Evolutionary conservation across 495 filamentous ascomycete genomes (phyloP).

Genomic region (Penicillium manginii): DNA sequence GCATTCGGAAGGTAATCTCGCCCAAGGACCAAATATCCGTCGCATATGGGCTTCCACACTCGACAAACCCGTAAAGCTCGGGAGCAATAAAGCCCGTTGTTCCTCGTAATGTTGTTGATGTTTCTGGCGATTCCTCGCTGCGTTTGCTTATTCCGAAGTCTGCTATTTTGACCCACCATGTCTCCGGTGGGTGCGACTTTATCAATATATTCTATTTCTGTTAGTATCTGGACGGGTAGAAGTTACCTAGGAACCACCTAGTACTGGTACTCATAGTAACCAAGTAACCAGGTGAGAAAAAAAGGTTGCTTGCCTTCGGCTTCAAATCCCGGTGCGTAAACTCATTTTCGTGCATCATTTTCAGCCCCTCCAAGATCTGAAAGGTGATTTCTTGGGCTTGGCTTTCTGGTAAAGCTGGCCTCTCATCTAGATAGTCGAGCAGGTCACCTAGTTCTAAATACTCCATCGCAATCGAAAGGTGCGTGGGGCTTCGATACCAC

Average conservation of each 20-base stretch:
- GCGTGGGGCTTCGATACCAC: conserved; percentile 32
- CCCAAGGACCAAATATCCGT: conserved; percentile 26
- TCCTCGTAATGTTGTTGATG: conserved; percentile 14
- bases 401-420: conserved; percentile 34
- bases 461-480: conserved; percentile 45
- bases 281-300: neutral
- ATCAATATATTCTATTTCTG: conserved; percentile 13
- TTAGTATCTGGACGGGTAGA: neutral
- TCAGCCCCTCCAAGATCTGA: conserved; percentile 50
- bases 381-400: conserved; percentile 39
- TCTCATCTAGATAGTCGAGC: conserved; percentile 14
- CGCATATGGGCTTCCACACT: conserved; percentile 10
- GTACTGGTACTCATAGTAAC: no score
- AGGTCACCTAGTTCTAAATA: conserved; percentile 34
- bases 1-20: conserved; percentile 16
- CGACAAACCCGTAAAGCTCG: conserved; percentile 15
- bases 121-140: conserved; percentile 17
- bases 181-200: conserved; percentile 12
- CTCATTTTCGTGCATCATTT: conserved; percentile 49
- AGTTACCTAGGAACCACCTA: no score
- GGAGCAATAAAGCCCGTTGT: conserved; percentile 23
- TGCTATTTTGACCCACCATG: conserved; percentile 43
- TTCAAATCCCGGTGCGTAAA: conserved; percentile 57
- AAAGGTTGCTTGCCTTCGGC: conserved; percentile 36
- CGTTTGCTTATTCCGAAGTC: conserved; percentile 39